Evolutionary conservation across 805 yeast species (phyloP).

Genomic region (Zygotorulaspora danielsina): DNA sequence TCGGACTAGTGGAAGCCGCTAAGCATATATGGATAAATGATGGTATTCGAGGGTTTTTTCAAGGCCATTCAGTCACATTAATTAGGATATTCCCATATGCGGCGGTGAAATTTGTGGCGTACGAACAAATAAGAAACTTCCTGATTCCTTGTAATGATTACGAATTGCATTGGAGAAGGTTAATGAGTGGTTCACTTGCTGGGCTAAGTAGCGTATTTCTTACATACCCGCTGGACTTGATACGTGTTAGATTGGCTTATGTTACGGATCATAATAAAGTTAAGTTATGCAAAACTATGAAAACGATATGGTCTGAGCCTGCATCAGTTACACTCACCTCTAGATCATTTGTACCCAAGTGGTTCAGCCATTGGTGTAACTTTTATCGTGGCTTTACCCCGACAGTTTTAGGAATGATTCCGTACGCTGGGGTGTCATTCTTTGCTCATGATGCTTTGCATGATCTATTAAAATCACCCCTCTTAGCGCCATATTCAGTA

Average conservation of each 20-base stretch:
- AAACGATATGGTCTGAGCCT: conserved; percentile 32
- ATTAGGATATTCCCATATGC: conserved; percentile 94
- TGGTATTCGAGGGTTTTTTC: conserved; percentile 79
- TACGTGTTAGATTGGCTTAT: conserved; percentile 88
- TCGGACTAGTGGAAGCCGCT: conserved; percentile 73
- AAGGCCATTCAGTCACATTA: conserved; percentile 93
- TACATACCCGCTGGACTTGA: conserved; percentile 88
- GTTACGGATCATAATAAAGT: conserved; percentile 50
- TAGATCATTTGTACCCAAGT: conserved; percentile 36
- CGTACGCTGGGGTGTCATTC: conserved; percentile 96
- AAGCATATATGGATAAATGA: conserved; percentile 59
- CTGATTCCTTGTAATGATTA: conserved; percentile 68
- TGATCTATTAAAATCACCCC: conserved; percentile 69
- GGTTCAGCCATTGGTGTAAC: conserved; percentile 46
- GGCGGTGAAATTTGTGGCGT: conserved; percentile 92
- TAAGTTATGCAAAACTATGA: conserved; percentile 27
- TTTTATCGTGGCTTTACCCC: conserved; percentile 94
- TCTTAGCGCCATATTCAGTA: conserved; percentile 52
- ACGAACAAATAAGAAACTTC: conserved; percentile 81
- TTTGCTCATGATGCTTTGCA: conserved; percentile 90
- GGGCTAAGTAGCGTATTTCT: conserved; percentile 82
- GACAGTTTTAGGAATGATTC: conserved; percentile 91
- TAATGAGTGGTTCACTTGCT: conserved; percentile 84
- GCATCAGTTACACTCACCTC: conserved; percentile 31
- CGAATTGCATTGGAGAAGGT: conserved; percentile 78